Conservation (phyloP, 2,329 filamentous ascomycete species). For the Fusarium oligoseptatum region DNA sequence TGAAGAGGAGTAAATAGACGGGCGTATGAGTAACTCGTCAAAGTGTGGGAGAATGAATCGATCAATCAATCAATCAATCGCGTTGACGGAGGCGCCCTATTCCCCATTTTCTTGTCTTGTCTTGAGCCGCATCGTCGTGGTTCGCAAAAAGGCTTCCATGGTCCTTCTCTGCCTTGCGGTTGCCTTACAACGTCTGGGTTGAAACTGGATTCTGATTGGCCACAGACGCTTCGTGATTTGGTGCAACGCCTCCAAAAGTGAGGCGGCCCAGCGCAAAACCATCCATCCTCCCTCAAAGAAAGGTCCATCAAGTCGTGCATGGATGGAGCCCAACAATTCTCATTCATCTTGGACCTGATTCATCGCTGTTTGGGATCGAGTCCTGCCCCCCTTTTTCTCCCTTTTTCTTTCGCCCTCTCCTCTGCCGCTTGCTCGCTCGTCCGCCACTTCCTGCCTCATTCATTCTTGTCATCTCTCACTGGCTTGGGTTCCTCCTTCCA, state of each 20-base stretch:
- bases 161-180: constrained; percentile 15
- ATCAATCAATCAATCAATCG: background rate
- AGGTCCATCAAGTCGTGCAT: background rate
- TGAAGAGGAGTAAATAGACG: background rate
- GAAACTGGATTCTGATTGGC: constrained; percentile 32
- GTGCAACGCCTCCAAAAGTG: constrained; percentile 34
- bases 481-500: background rate
- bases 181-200: constrained; percentile 35
- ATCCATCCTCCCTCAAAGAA: constrained; percentile 3
- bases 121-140: constrained; percentile 2
- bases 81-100: background rate
- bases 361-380: background rate
- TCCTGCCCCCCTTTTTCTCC: constrained; percentile 1
- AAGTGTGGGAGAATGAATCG: background rate
- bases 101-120: background rate
- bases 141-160: constrained; percentile 1
- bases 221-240: background rate
- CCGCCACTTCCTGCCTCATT: constrained; percentile 17
- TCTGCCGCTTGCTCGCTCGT: background rate
- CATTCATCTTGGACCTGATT: constrained; percentile 1
- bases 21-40: background rate
- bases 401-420: background rate
- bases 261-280: constrained; percentile 28
- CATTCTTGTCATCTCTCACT: constrained; percentile 11
- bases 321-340: constrained; percentile 1